phyloP scores from a whole-genome alignment of 2,329 filamentous ascomycete species.

The Fusarium brevicatenulatum region DNA sequence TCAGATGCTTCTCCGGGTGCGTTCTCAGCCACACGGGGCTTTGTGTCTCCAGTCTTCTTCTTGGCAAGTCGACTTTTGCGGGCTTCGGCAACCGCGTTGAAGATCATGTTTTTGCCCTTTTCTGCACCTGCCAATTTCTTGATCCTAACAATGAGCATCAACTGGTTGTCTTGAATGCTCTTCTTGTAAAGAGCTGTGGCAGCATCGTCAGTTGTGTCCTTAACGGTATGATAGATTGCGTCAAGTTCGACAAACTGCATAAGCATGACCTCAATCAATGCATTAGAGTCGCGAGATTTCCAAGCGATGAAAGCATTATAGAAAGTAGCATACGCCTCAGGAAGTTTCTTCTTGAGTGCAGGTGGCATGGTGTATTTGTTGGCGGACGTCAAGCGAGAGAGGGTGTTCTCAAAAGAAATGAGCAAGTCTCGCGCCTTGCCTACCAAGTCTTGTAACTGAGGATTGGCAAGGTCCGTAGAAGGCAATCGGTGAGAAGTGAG shows the following conservation, averaged over 20 bases:
- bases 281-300: constrained; percentile 83
- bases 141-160: constrained; percentile 81
- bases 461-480: constrained; percentile 64
- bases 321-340: constrained; percentile 77
- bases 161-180: constrained; percentile 83
- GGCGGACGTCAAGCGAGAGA: constrained; percentile 71
- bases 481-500: constrained; percentile 48
- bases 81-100: constrained; percentile 78
- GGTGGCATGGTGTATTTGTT: constrained; percentile 76
- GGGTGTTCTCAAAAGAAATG: constrained; percentile 79
- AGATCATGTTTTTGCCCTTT: constrained; percentile 76
- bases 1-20: constrained; percentile 51
- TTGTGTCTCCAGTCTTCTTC: constrained; percentile 75
- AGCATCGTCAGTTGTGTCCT: constrained; percentile 77
- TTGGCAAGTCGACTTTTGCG: constrained; percentile 71
- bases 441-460: constrained; percentile 76
- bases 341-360: constrained; percentile 69
- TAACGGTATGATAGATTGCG: constrained; percentile 84
- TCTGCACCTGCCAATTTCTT: constrained; percentile 79
- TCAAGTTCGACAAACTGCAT: constrained; percentile 86
- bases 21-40: constrained; percentile 71
- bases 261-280: constrained; percentile 85
- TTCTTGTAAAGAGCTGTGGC: constrained; percentile 81
- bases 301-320: constrained; percentile 83
- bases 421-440: constrained; percentile 81